Evolutionary conservation across 169 alveolate species (phyloP), one percentile per base, ranked within the genome.

Genomic region (Eimeria necatrix): DNA sequence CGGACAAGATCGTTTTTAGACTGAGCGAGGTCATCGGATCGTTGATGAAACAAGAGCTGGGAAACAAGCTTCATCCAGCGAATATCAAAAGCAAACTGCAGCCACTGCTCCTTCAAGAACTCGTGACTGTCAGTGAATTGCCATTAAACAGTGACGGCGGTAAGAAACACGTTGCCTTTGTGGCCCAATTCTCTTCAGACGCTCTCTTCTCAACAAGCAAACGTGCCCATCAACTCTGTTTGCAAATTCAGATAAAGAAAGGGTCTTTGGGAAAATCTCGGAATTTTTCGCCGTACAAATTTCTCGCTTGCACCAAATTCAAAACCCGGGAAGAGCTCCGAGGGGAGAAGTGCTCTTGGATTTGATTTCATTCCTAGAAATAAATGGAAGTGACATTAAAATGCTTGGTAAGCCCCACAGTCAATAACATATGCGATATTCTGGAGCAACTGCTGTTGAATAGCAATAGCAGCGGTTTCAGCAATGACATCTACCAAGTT

Each of bases 251-350:
- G 93, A 61, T 46, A 85, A 60, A 48, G 93, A 85, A 51, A 85
- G 81, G 73, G 64, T 85, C 41, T 85, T 85, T n/a, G 93, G 93
- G 70, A 85, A 61, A 24, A 60, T 85, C 12, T 85, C 93, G 68
- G 93, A 59, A 16, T 61, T 41, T 32, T 32, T 85, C 60, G 93
- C 93, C 18, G 80, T 48, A 3, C 76, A 85, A 46, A 61, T 85
- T 41, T 85, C 93, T 60, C 41, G 8, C 24, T n/a, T 61, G 64
- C 49, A 85, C 81, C 81, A 85, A 59, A 46, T 85, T 6, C 78
- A 61, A 61, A 85, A 20, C 3, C 93, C 93, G 26, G 93, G 93
- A n/a, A 85, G 93, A 48, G 93, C 60, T 59, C 93, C 93, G 24
- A 41, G 81, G 49, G 81, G 93, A 46, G 83, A 85, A 16, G 93